Percentiles rank a stretch among this genome's conserved stretches.
Conservation (phyloP, 1,139 yeast genomes). For the Debaryomycetaceae sp. region DNA sequence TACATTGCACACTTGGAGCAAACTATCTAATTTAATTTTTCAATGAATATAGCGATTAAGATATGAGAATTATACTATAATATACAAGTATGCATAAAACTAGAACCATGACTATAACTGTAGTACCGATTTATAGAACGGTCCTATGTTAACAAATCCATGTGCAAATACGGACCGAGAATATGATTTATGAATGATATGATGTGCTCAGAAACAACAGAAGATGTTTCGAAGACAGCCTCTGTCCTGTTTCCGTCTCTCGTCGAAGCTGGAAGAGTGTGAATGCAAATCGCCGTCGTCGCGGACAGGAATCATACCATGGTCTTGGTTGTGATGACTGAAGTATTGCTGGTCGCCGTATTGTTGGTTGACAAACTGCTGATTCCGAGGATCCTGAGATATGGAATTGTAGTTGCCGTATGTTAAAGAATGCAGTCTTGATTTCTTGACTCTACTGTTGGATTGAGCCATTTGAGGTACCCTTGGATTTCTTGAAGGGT, state of each 20-base stretch:
- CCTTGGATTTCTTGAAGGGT: constrained; percentile 6
- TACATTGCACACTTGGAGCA: background rate
- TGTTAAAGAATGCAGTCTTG: constrained; percentile 13
- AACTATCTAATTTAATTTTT: background rate
- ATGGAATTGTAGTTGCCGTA: constrained; percentile 28
- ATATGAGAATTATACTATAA: background rate
- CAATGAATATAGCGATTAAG: constrained; percentile 1
- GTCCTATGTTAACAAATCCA: too few relatives aligned
- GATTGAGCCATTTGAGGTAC: constrained; percentile 5
- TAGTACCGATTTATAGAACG: too few relatives aligned
- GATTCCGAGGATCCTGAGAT: constrained; percentile 19
- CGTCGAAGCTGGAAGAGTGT: constrained; percentile 33
- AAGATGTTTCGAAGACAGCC: constrained; percentile 12
- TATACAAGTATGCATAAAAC: background rate
- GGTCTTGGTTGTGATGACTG: constrained; percentile 5
- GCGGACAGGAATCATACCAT: constrained; percentile 31
- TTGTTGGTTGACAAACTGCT: constrained; percentile 11
- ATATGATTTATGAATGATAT: background rate
- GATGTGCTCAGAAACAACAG: constrained; percentile 11
- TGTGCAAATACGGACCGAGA: background rate
- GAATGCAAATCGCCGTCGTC: constrained; percentile 41
- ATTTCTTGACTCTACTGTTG: constrained; percentile 3
- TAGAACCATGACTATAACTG: background rate
- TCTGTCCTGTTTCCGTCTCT: constrained; percentile 19
- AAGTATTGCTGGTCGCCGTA: constrained; percentile 5